Evolutionary conservation across 768 basidiomycete species (phyloP).

Genomic region (Serpula lacrymans): DNA sequence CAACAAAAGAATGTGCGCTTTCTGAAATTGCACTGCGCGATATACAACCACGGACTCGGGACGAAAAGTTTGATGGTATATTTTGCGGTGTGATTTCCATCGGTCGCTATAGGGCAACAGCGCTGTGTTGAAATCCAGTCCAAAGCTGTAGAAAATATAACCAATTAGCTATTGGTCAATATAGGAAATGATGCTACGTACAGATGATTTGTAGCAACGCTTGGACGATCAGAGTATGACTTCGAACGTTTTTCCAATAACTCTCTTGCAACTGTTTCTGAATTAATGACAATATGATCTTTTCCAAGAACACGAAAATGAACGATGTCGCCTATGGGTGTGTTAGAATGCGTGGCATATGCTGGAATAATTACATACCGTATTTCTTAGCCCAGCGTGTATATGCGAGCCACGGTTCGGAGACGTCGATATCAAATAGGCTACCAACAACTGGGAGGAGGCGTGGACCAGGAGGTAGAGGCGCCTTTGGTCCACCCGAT

Average conservation of each 20-base stretch:
- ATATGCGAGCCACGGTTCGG: conserved; percentile 30
- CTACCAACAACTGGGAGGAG: conserved; percentile 36
- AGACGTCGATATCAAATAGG: conserved; percentile 20
- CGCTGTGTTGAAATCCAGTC: conserved; percentile 26
- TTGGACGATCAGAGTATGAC: conserved; percentile 43
- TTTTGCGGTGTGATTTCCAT: conserved; percentile 25
- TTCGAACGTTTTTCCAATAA: conserved; percentile 44
- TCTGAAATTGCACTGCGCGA: conserved; percentile 20
- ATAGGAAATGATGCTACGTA: conserved; percentile 6
- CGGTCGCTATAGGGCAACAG: conserved; percentile 23
- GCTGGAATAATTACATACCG: conserved; percentile 30
- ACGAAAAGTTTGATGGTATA: conserved; percentile 26
- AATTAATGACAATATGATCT: conserved; percentile 38
- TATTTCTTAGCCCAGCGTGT: conserved; percentile 28
- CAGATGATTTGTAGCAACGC: conserved; percentile 26
- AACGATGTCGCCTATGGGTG: conserved; percentile 32
- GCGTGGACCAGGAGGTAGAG: conserved; percentile 51
- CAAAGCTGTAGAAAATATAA: conserved; percentile 16
- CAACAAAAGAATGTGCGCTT: conserved; percentile 19
- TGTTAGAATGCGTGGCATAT: conserved; percentile 4
- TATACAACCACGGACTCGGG: conserved; percentile 15
- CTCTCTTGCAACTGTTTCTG: conserved; percentile 35
- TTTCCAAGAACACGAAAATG: conserved; percentile 35
- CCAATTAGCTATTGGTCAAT: no score
- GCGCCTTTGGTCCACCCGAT: neutral